Base-by-base conservation (phyloP, 495 filamentous ascomycete species). In the Rostrohypoxylon terebratum region DNA sequence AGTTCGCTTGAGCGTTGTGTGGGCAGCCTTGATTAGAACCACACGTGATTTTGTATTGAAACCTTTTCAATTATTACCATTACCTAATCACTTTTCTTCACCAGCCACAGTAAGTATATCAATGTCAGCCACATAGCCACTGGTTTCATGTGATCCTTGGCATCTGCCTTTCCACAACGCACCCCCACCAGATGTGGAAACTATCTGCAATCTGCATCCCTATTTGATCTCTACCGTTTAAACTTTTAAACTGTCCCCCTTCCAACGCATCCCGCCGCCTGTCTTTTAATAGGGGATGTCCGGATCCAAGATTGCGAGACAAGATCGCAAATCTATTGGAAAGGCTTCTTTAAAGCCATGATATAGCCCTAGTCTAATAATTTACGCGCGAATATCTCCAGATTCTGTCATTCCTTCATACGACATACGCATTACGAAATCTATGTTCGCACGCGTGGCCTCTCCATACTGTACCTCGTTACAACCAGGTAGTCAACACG, bases 1-100 rank as follows among this genome's bases (percentile, higher is more conserved):
- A 68, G 71, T 74, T 77, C 74, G 74, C 71, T 78, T 78, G 66
- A 62, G 59, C 63, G n/a, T 74, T 74, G 71, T 73, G 71, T 74
- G 71, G 66, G 71, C 57, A 40, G 44, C 33, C 42, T 42, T 59
- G 34, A 63, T 59, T 63, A 38, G 33, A 42, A 42, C 38, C 20
- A n/a, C 71, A 74, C 71, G 71, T 74, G 71, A 74, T 51, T 31
- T 21, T 0, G 11, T 38, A 38, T 10, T 38, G 0, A 38, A 1
- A 38, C 2, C n/a, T n/a, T n/a, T 9, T 38, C 8, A 9, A 13
- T 13, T 38, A 34, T 8, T 8, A 34, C 3, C 4, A 8, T 34
- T 34, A 4, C 3, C 8, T 34, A 13, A 14, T 42, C 14, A 14
- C 11, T 42, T 11, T 40, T n/a, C 47, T 1, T 44, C 36, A 55